These are phyloP conservation scores for Buxus sempervirens DNA, from an alignment of 164 flowering plant species.

Conservation along the genomic window DNA sequence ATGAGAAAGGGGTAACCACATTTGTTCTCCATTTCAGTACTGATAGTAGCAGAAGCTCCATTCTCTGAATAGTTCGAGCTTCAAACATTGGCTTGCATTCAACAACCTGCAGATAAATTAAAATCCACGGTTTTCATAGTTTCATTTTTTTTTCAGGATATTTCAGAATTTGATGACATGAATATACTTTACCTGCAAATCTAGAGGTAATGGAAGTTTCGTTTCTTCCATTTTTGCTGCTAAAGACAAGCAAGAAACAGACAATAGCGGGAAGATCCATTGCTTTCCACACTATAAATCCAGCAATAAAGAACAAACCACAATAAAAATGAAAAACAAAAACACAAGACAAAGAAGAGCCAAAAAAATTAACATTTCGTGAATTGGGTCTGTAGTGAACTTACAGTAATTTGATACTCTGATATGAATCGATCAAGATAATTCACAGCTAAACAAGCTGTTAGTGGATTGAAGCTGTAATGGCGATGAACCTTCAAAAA, in stretches of 20 bases:
- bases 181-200: conserved; percentile 25
- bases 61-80: conserved; percentile 32
- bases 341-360: background rate
- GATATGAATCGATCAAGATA: no score
- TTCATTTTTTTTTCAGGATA: background rate
- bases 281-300: conserved; percentile 15
- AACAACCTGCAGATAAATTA: conserved; percentile 10
- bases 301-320: background rate
- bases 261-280: conserved; percentile 29
- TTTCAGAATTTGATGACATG: background rate
- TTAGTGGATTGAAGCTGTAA: no score
- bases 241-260: conserved; percentile 26
- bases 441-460: no score
- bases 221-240: conserved; percentile 18
- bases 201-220: conserved; percentile 16
- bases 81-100: conserved; percentile 29
- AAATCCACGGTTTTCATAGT: background rate
- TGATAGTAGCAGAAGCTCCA: conserved; percentile 34
- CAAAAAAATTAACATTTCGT: background rate
- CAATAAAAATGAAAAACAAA: background rate
- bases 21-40: conserved; percentile 41
- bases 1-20: conserved; percentile 30
- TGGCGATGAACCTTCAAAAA: no score
- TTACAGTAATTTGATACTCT: no score
- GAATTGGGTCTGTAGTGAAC: background rate